Evolutionary conservation across 208 protist species (phyloP), one percentile per base, ranked within the genome.

Genomic region (Endotrypanum monterogeii): DNA sequence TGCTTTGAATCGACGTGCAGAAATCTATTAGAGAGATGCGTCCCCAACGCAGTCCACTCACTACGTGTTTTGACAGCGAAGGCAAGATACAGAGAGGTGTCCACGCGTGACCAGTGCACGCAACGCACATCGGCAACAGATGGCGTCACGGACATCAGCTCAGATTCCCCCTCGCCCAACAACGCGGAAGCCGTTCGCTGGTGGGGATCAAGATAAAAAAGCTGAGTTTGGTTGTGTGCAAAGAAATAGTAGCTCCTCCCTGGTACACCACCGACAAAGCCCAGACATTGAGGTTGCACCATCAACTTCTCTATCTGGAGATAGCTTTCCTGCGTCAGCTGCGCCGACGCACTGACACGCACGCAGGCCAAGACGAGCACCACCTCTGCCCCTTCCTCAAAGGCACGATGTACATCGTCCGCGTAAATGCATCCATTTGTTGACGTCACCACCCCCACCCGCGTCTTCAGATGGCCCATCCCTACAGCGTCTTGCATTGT

Each of bases 201-300:
- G 61, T 96, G 92, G 12, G 92, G 92, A 58, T 96, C 92, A 0
- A 96, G 71, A 74, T 91, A 94, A 55, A 94, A 65, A 8, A 94
- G 55, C 54, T 87, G 85, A 2, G 76, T 85, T 50, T 83, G 76
- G n/a, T 76, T 83, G 61, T 81, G 82, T 39, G 87, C 92, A 41
- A 94, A 73, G 77, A 96, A 87, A 70, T 89, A 96, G 73, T 91
- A 96, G 71, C 88, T 89, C 20, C 88, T 73, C 23, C 79, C 74
- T 12, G 83, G 86, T 30, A 88, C 81, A 35, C 92, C 92, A 30
- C 89, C 92, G 25, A 94, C 87, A 7, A 92, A 65, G 25, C 92
- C 92, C 44, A 94, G 55, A 67, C 89, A 94, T 39, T 75, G 55
- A 28, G 80, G 77, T 41, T 83, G 79, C 62, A 79, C 78, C 71